phyloP scores from a whole-genome alignment of 345 rosid species.

The Gossypium turneri region DNA sequence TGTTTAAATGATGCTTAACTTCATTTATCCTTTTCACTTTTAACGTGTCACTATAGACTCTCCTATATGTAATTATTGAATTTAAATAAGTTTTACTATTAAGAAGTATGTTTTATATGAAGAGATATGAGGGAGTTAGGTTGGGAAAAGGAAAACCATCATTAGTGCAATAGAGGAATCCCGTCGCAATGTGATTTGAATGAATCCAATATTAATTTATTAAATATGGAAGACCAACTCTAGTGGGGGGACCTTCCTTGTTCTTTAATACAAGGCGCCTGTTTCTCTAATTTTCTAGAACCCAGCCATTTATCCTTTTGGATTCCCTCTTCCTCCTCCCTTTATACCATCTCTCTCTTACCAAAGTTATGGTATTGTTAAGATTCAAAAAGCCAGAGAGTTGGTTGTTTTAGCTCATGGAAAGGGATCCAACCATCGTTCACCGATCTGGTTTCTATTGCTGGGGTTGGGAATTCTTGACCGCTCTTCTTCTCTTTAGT shows the following conservation, averaged over 20 bases:
- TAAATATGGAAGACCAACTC: not conserved
- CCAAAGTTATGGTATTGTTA: conserved; percentile 32
- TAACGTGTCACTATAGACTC: too few relatives aligned
- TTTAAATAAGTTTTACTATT: too few relatives aligned
- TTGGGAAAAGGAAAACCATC: too few relatives aligned
- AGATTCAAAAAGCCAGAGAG: conserved; percentile 15
- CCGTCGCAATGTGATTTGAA: too few relatives aligned
- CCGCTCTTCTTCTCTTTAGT: conserved; percentile 96
- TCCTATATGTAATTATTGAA: too few relatives aligned
- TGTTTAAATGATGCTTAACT: too few relatives aligned
- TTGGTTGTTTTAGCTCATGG: conserved; percentile 34
- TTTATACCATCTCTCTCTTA: conserved; percentile 16
- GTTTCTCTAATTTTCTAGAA: conserved; percentile 73
- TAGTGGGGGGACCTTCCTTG: not conserved
- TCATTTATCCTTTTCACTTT: accelerated
- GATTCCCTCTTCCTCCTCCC: not conserved
- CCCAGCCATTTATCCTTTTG: conserved; percentile 19
- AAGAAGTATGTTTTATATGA: too few relatives aligned
- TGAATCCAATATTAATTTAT: too few relatives aligned
- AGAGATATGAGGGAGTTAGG: too few relatives aligned
- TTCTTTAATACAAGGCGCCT: not conserved
- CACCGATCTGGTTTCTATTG: conserved; percentile 77
- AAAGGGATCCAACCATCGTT: conserved; percentile 39
- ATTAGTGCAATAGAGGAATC: too few relatives aligned
- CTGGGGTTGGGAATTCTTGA: conserved; percentile 96